Evolutionary conservation across 371 early-diverging fungal genomes (phyloP).

Genomic region (Rhizopus stolonifer): DNA sequence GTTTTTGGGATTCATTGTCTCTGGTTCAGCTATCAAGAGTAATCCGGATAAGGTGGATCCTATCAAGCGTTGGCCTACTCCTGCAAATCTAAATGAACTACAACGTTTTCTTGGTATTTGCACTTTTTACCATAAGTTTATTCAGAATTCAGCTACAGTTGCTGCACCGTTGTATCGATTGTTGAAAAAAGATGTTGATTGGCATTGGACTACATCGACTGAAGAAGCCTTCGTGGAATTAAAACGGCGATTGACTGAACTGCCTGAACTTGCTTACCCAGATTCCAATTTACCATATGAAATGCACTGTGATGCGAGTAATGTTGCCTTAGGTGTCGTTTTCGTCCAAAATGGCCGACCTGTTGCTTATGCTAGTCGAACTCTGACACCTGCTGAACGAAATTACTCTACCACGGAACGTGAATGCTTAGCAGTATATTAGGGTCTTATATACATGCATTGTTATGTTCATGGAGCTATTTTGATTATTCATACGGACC

Average conservation of each 20-base stretch:
- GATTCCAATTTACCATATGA: background rate
- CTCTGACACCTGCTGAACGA: background rate
- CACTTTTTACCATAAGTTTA: background rate
- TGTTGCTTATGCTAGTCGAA: background rate
- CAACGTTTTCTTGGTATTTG: background rate
- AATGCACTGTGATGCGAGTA: background rate
- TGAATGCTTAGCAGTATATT: slow-evolving; percentile 4
- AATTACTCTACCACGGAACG: slow-evolving; percentile 5
- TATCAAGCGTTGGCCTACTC: background rate
- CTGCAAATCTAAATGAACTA: background rate
- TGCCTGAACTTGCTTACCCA: background rate
- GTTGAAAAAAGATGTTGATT: background rate
- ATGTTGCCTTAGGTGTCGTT: background rate
- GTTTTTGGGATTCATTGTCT: slow-evolving; percentile 1
- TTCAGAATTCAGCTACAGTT: background rate
- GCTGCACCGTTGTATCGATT: background rate
- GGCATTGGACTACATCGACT: background rate
- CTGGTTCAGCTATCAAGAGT: background rate
- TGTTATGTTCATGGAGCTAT: slow-evolving; percentile 4
- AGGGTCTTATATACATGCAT: background rate
- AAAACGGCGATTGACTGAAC: background rate
- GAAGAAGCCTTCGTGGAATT: background rate
- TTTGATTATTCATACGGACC: background rate
- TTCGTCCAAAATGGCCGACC: background rate
- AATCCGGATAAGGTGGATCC: background rate